Evolutionary conservation across 768 basidiomycete genomes (phyloP).

Genomic region (Suillus subluteus): DNA sequence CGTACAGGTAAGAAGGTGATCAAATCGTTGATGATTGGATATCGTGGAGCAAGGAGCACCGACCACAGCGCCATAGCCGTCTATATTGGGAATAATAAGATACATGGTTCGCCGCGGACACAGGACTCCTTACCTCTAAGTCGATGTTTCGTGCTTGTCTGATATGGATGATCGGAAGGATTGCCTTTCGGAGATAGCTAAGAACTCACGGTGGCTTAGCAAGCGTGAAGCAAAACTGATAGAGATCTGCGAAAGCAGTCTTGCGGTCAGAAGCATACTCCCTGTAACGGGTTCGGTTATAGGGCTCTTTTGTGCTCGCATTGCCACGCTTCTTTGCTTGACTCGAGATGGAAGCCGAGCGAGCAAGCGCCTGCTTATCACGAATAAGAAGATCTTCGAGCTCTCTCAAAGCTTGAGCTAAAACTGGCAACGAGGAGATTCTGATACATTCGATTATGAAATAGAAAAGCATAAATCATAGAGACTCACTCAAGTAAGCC

Average conservation of each 20-base stretch:
- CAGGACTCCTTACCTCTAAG: conserved; percentile 64
- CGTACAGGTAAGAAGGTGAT: conserved; percentile 67
- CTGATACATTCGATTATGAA: conserved; percentile 24
- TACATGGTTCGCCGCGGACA: not conserved
- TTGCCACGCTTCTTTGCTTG: conserved; percentile 38
- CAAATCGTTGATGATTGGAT: conserved; percentile 66
- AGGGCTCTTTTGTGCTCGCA: conserved; percentile 41
- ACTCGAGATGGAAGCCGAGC: conserved; percentile 21
- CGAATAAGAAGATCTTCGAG: conserved; percentile 65
- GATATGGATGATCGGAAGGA: not conserved
- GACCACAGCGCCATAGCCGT: conserved; percentile 76
- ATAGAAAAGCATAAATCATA: not conserved
- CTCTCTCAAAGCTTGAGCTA: conserved; percentile 58
- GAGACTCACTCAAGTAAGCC: conserved; percentile 46
- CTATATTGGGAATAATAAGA: conserved; percentile 36
- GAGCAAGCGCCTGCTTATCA: conserved; percentile 42
- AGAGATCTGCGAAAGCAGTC: conserved; percentile 64
- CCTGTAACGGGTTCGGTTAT: conserved; percentile 57
- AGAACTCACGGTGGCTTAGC: conserved; percentile 70
- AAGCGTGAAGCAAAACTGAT: conserved; percentile 70
- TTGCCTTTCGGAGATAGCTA: not conserved
- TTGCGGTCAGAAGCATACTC: conserved; percentile 51
- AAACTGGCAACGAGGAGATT: conserved; percentile 50
- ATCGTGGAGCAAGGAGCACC: conserved; percentile 70
- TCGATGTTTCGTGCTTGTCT: conserved; percentile 79